A percentile compares a stretch with the other conserved stretches of the same genome.
Conservation (phyloP, 257 asterid species). For the Gentiana straminea region DNA sequence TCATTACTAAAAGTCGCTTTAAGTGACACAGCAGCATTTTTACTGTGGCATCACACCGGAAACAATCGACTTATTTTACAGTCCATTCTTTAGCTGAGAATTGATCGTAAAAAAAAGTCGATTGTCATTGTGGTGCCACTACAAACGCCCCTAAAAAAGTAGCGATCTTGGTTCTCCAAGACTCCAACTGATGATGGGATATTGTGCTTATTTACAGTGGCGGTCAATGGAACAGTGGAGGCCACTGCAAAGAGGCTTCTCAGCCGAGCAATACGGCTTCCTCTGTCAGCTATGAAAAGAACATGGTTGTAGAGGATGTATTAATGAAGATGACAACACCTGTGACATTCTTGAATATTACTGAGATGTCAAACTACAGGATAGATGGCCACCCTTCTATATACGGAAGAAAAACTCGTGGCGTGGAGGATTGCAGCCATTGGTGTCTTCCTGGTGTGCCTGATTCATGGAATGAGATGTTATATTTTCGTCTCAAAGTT, state of each 20-base stretch:
- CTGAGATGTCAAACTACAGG: slow-evolving; percentile 59
- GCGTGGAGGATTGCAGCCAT: slow-evolving; percentile 92
- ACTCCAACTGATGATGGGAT: too few relatives aligned
- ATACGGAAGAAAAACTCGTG: slow-evolving; percentile 41
- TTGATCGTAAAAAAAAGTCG: too few relatives aligned
- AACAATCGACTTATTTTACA: too few relatives aligned
- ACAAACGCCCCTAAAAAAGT: too few relatives aligned
- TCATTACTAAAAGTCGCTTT: background rate
- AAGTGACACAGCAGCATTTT: too few relatives aligned
- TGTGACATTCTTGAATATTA: slow-evolving; percentile 52
- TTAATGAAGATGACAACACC: slow-evolving; percentile 60
- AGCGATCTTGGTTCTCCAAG: background rate
- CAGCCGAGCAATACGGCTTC: slow-evolving; percentile 32
- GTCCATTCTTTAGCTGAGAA: too few relatives aligned
- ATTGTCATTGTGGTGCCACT: too few relatives aligned
- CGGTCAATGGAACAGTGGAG: slow-evolving; percentile 83
- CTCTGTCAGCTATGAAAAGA: slow-evolving; percentile 36
- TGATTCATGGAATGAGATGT: slow-evolving; percentile 76
- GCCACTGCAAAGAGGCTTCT: slow-evolving; percentile 77
- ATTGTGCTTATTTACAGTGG: slow-evolving; percentile 30
- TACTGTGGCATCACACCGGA: too few relatives aligned
- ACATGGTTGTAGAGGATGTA: slow-evolving; percentile 44
- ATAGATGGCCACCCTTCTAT: slow-evolving; percentile 87
- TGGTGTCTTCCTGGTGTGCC: slow-evolving; percentile 99
- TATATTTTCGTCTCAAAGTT: slow-evolving; percentile 40